Evolutionary conservation across 148 eudicot genomes (phyloP).

Genomic region (Rhododendron ovatum): DNA sequence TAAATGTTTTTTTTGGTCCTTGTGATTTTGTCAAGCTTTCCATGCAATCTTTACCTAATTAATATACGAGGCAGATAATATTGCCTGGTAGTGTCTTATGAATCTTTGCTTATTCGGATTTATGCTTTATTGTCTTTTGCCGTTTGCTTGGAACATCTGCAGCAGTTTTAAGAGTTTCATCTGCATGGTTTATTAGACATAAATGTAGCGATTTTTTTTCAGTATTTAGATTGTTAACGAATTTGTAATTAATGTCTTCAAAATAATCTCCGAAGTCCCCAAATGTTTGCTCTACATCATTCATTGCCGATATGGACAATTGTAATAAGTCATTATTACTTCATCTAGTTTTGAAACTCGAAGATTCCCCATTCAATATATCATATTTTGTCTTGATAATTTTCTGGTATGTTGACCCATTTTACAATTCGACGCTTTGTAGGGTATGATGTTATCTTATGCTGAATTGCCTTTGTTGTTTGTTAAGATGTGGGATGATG

Average conservation of each 20-base stretch:
- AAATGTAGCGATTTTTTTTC: background rate
- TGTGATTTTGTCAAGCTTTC: background rate
- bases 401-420: background rate
- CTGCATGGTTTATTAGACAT: background rate
- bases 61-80: background rate
- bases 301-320: background rate
- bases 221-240: background rate
- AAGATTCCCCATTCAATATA: too few relatives aligned
- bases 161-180: background rate
- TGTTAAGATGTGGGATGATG: background rate
- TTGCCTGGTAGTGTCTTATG: background rate
- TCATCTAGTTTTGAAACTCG: background rate
- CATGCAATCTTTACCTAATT: background rate
- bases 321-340: background rate
- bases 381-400: background rate
- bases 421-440: background rate
- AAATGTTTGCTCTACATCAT: background rate
- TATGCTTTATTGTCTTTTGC: background rate
- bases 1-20: background rate
- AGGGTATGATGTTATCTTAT: background rate
- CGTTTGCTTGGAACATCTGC: background rate
- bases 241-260: background rate
- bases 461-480: background rate
- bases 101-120: background rate
- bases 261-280: background rate